These are phyloP conservation scores for Trichoderma parareesei DNA, from an alignment of 495 filamentous ascomycete genomes.

Conservation along the genomic window DNA sequence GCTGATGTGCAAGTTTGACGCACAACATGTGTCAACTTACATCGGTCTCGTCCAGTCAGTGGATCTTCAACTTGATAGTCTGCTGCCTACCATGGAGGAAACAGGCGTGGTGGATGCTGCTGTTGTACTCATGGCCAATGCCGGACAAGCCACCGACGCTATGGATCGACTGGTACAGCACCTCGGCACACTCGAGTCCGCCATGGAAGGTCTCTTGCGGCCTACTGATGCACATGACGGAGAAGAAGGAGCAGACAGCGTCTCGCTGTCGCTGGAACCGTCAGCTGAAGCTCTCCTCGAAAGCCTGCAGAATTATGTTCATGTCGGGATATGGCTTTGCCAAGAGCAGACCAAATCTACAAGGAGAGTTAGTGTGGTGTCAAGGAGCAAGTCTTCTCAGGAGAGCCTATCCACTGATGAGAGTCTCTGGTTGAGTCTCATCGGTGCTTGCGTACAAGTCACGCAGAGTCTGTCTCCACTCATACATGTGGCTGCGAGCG, in stretches of 20 bases:
- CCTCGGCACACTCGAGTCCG: conserved; percentile 67
- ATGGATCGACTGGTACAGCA: conserved; percentile 79
- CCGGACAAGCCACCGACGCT: conserved; percentile 75
- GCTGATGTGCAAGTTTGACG: conserved; percentile 79
- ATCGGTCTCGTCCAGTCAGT: conserved; percentile 69
- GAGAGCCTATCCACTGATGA: conserved; percentile 69
- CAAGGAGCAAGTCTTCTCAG: conserved; percentile 18
- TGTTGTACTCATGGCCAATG: conserved; percentile 81
- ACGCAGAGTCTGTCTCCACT: conserved; percentile 47
- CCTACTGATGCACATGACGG: conserved; percentile 28
- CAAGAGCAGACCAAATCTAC: conserved; percentile 73
- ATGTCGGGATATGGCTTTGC: conserved; percentile 92
- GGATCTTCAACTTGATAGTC: conserved; percentile 70
- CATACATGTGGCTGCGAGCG: conserved; percentile 16
- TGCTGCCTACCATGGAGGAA: conserved; percentile 80
- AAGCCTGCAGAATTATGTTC: conserved; percentile 75
- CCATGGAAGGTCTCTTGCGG: conserved; percentile 61
- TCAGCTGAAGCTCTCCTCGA: conserved; percentile 57
- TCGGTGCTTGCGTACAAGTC: conserved; percentile 75
- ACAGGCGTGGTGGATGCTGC: conserved; percentile 89
- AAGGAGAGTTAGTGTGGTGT: conserved; percentile 23
- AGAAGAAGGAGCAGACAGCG: conserved; percentile 42
- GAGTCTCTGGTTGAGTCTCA: conserved; percentile 80
- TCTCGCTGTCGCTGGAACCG: conserved; percentile 33
- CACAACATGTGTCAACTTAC: conserved; percentile 76